These are phyloP conservation scores for Crithidia brevicula DNA, from an alignment of 208 protist species.

Conservation along the genomic window DNA sequence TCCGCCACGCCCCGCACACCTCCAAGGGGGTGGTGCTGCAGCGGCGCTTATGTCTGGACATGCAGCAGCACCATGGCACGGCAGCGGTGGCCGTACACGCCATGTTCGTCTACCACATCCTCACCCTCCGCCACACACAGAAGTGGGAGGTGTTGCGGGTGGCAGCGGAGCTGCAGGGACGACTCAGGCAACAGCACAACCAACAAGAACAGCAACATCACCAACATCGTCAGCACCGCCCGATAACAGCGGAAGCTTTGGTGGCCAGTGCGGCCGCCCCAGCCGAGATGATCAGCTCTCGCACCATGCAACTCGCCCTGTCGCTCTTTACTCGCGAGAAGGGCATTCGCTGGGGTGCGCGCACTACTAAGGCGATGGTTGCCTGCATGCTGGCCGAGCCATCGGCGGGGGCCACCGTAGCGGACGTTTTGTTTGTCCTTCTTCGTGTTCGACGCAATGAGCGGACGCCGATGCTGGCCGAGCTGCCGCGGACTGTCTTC, in stretches of 20 bases:
- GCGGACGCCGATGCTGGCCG: conserved; percentile 34
- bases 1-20: conserved; percentile 36
- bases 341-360: conserved; percentile 72
- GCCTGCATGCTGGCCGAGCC: conserved; percentile 21
- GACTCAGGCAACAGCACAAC: neutral
- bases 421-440: conserved; percentile 63
- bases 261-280: conserved; percentile 12
- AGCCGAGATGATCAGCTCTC: conserved; percentile 34
- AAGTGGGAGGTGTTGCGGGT: conserved; percentile 83
- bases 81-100: conserved; percentile 68
- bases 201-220: neutral
- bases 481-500: conserved; percentile 51
- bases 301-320: conserved; percentile 68
- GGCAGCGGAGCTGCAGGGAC: conserved; percentile 19
- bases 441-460: conserved; percentile 66
- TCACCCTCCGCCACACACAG: conserved; percentile 71
- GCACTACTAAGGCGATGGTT: conserved; percentile 62
- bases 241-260: neutral
- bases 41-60: conserved; percentile 58
- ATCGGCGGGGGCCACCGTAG: conserved; percentile 19
- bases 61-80: conserved; percentile 34
- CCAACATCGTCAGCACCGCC: neutral
- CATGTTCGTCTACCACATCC: conserved; percentile 81
- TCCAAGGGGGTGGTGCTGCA: conserved; percentile 76
- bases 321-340: conserved; percentile 66